Conservation (phyloP, 768 basidiomycete species). For the Leccinum obscurum region DNA sequence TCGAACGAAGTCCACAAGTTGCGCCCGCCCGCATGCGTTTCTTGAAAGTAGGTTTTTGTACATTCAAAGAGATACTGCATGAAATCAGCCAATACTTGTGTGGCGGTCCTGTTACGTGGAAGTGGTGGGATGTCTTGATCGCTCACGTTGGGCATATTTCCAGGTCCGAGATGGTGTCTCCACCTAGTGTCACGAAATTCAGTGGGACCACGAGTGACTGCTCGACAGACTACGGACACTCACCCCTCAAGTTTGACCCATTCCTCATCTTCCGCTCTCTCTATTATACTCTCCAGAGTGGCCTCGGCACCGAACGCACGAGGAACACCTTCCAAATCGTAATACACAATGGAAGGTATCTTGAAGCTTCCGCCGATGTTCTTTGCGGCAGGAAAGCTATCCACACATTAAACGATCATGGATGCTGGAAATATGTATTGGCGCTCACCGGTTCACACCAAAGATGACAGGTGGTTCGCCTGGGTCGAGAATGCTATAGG, state of each 20-base stretch:
- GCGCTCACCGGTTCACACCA: conserved; percentile 25
- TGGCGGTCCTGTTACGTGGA: conserved; percentile 41
- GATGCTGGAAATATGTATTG: not conserved
- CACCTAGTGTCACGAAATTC: conserved; percentile 26
- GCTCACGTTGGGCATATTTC: conserved; percentile 21
- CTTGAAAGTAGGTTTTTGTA: no score
- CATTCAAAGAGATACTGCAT: no score
- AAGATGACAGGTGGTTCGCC: conserved; percentile 25
- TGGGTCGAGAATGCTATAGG: conserved; percentile 39
- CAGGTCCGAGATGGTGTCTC: conserved; percentile 37
- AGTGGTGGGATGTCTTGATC: conserved; percentile 41
- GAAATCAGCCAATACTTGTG: conserved; percentile 28
- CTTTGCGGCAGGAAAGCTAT: conserved; percentile 48
- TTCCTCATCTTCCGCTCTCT: conserved; percentile 40
- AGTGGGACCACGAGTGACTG: not conserved
- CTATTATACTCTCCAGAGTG: conserved; percentile 35
- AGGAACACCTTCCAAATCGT: conserved; percentile 40
- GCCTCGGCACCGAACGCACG: conserved; percentile 50
- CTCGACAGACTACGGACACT: not conserved
- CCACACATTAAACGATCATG: conserved; percentile 4
- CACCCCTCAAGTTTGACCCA: conserved; percentile 35
- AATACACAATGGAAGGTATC: conserved; percentile 50
- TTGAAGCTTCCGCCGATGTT: conserved; percentile 47
- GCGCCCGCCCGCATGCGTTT: no score
- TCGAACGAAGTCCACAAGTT: no score